These are phyloP conservation scores for Aspergillus pseudoterreus DNA, from an alignment of 2,329 filamentous ascomycete genomes.

Conservation along the genomic window DNA sequence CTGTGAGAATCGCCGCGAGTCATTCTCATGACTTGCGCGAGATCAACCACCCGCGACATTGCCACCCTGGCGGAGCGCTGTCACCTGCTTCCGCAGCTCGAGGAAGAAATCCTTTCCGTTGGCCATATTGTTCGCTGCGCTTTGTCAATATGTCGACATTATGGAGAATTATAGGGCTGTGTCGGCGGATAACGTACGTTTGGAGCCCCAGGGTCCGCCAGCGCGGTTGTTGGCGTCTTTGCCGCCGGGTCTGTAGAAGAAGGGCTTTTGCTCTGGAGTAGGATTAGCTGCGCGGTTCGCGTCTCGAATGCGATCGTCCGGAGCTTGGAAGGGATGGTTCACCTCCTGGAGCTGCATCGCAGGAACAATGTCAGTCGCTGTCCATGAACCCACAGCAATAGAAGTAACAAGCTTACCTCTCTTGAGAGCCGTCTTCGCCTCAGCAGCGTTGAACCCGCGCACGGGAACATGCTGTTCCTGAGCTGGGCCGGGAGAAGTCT, in stretches of 20 bases:
- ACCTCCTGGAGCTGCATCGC: background rate
- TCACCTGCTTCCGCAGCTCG: conserved; percentile 47
- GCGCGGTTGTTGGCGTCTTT: conserved; percentile 35
- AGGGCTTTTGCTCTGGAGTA: conserved; percentile 29
- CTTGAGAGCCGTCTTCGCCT: conserved; percentile 39
- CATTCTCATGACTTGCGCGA: background rate
- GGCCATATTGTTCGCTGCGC: conserved; percentile 44
- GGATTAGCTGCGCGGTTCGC: background rate
- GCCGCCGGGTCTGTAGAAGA: conserved; percentile 37
- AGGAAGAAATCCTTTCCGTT: conserved; percentile 50
- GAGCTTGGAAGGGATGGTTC: background rate
- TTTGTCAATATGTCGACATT: conserved; percentile 4
- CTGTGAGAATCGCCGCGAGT: conserved; percentile 1
- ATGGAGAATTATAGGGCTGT: conserved; percentile 1
- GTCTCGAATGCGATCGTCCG: background rate
- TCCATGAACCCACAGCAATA: background rate
- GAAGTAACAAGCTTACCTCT: conserved; percentile 27
- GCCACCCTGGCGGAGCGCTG: conserved; percentile 35
- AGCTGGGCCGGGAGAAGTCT: conserved; percentile 13
- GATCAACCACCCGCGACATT: conserved; percentile 34
- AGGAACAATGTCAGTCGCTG: background rate
- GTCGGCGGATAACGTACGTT: conserved; percentile 32
- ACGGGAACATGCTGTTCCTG: conserved; percentile 43
- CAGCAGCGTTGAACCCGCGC: conserved; percentile 41
- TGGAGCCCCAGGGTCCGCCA: conserved; percentile 42